Evolutionary conservation across 2,329 filamentous ascomycete genomes (phyloP).

Genomic region (Gnomoniopsis sp.): DNA sequence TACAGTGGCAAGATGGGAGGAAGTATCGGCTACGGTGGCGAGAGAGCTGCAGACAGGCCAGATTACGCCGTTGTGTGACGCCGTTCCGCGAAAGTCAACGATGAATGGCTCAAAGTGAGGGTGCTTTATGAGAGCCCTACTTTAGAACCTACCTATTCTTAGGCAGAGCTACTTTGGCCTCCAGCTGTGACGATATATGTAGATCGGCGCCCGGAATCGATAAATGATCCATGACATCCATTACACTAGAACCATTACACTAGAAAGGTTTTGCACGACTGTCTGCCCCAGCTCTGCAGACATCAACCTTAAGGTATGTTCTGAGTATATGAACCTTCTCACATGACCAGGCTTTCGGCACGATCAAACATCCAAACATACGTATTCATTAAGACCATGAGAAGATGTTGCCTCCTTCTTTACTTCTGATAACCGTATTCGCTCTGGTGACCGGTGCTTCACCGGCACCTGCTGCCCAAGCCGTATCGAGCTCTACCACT

Average conservation of each 20-base stretch:
- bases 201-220: too few relatives aligned
- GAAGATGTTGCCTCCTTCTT: background rate
- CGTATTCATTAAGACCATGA: background rate
- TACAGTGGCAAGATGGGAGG: conserved; percentile 37
- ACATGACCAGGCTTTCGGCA: background rate
- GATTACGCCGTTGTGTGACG: conserved; percentile 34
- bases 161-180: too few relatives aligned
- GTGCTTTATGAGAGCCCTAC: too few relatives aligned
- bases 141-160: background rate
- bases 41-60: conserved; percentile 33
- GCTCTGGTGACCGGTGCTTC: background rate
- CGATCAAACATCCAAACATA: too few relatives aligned
- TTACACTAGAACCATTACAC: too few relatives aligned
- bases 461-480: background rate
- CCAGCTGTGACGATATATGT: too few relatives aligned
- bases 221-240: too few relatives aligned
- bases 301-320: background rate
- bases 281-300: too few relatives aligned
- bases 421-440: background rate
- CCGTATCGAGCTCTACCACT: background rate
- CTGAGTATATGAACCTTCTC: background rate
- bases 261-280: too few relatives aligned
- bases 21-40: conserved; percentile 33
- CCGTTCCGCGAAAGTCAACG: background rate
- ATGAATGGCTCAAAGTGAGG: background rate